Conservation (phyloP, 768 basidiomycete species). For the Auricularia heimuer region DNA sequence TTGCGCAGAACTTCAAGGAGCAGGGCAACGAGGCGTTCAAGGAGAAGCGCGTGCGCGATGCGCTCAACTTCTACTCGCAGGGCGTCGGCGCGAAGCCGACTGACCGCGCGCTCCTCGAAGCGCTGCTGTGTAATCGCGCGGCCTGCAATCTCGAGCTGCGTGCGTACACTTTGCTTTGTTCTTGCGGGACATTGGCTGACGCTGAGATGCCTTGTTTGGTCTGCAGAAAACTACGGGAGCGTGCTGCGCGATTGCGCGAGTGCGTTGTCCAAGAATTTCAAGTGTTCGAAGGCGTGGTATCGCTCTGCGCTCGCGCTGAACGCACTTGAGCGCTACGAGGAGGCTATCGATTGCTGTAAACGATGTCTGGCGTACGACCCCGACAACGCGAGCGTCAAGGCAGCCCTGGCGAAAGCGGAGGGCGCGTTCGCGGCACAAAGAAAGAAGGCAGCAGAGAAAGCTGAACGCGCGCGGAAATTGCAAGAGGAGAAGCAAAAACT, state of each 20-base stretch:
- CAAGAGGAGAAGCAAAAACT: slow-evolving; percentile 45
- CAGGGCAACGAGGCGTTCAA: slow-evolving; percentile 94
- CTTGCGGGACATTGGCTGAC: neutral
- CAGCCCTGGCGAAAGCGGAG: slow-evolving; percentile 29
- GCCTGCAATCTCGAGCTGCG: slow-evolving; percentile 87
- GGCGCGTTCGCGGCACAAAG: slow-evolving; percentile 30
- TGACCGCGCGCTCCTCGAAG: slow-evolving; percentile 46
- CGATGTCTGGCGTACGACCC: slow-evolving; percentile 54
- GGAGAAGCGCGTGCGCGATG: slow-evolving; percentile 79
- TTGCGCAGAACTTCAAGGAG: slow-evolving; percentile 86
- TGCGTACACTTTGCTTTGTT: slow-evolving; percentile 26
- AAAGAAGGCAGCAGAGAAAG: slow-evolving; percentile 40
- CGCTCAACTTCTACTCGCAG: slow-evolving; percentile 81
- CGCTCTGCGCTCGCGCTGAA: slow-evolving; percentile 73
- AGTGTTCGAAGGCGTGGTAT: slow-evolving; percentile 75
- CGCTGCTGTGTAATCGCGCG: slow-evolving; percentile 79
- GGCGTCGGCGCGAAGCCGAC: slow-evolving; percentile 79
- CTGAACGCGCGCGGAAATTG: slow-evolving; percentile 40
- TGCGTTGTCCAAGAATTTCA: slow-evolving; percentile 51
- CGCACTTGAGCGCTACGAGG: slow-evolving; percentile 62
- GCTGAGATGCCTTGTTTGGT: neutral
- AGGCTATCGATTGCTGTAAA: slow-evolving; percentile 74
- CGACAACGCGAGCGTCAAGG: slow-evolving; percentile 43
- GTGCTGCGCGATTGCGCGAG: slow-evolving; percentile 79
- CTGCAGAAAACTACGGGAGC: slow-evolving; percentile 74